These are phyloP conservation scores for Vaccinium macrocarpon DNA, from an alignment of 148 eudicot genomes.

Conservation along the genomic window DNA sequence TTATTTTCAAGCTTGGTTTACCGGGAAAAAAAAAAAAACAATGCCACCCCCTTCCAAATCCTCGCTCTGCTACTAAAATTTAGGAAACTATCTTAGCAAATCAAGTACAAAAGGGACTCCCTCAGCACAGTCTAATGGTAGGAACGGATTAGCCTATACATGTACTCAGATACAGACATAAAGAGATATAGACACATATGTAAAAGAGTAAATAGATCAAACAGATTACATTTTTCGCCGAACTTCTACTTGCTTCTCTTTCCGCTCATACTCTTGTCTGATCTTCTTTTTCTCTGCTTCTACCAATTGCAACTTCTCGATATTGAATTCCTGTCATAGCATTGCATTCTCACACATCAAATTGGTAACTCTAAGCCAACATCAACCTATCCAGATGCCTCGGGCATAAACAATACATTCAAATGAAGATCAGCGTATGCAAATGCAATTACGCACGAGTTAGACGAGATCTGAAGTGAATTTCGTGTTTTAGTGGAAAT, in stretches of 20 bases:
- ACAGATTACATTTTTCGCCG: conserved; percentile 69
- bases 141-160: background rate
- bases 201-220: background rate
- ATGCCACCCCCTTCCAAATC: too few species aligned
- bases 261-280: conserved; percentile 84
- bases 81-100: background rate
- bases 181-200: background rate
- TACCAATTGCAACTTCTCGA: conserved; percentile 84
- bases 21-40: too few species aligned
- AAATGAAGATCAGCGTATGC: background rate
- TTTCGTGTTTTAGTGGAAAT: too few species aligned
- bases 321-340: conserved; percentile 66
- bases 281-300: conserved; percentile 95
- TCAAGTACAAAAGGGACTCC: background rate
- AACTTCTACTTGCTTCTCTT: conserved; percentile 72
- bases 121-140: background rate
- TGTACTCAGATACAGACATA: background rate
- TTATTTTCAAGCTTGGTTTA: too few species aligned
- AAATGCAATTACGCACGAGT: too few species aligned
- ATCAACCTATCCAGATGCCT: background rate
- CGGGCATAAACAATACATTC: background rate
- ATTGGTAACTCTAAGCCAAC: background rate
- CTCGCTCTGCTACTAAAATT: background rate
- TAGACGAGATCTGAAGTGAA: too few species aligned
- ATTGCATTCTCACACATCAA: background rate